Base-by-base conservation (phyloP, 345 rosid species). In the Clarkia xantiana region DNA sequence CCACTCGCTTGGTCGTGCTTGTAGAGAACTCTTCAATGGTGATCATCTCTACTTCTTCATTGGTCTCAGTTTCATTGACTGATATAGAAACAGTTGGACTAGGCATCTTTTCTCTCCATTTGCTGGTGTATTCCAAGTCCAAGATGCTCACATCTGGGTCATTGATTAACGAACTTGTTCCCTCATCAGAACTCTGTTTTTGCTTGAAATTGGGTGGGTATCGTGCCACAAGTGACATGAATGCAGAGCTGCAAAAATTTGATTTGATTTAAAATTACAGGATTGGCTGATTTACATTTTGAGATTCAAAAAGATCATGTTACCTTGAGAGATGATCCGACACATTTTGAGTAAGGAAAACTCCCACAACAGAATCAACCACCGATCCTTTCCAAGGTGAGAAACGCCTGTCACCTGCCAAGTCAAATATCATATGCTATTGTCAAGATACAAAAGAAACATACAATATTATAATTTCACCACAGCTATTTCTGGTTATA, bases 321-420 rank as follows among this genome's bases (percentile, higher is more conserved):
- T 51, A 86, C 98, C 96, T 87, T 20, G 96, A 87, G 43, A 87
- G 82, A 66, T 87, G 96, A 59, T 87, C 96, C 14, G 96, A 84
- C 57, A 93, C 99, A 56, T 93, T 93, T 56, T 93, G 96, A 18
- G 99, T 93, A 10, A 93, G 94, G 66, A 93, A 93, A 16, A 93
- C 99, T 55, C 99, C 97, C 51, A 87, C 75, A 4, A 93, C 97
- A 4, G 97, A 93, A 73, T 93, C 99, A 42, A 93, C 84, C 19
- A 82, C 94, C 1, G 99, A 93, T 56, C 97, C 99, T 47, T 93
- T 93, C 99, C 97, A 93, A 47, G 70, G 80, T 23, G 96, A 78
- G 72, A 93, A 93, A 47, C 95, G 79, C 49, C 99, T 72, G 62
- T 93, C 96, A 20, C 99, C 99, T 91, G 82, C 45, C 15, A 39